These are phyloP conservation scores for Colletotrichum neosansevieriae DNA, from an alignment of 2,329 filamentous ascomycete genomes.

Conservation along the genomic window DNA sequence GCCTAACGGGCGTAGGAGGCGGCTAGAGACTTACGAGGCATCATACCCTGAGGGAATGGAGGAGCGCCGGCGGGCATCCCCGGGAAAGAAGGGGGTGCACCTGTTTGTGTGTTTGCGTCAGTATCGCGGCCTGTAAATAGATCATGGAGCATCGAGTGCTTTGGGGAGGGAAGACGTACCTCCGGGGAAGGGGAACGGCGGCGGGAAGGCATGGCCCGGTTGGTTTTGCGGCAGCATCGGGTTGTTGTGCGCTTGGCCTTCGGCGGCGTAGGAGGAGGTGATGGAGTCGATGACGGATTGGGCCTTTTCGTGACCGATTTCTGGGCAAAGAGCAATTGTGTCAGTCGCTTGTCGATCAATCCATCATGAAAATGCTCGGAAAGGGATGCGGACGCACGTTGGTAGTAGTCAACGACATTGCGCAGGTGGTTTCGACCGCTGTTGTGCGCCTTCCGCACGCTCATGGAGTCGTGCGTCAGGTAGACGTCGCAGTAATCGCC, in stretches of 20 bases:
- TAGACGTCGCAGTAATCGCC: constrained; percentile 99
- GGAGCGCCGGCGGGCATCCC: constrained; percentile 58
- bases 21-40: constrained; percentile 63
- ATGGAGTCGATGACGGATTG: constrained; percentile 99
- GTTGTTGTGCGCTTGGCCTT: constrained; percentile 88
- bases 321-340: constrained; percentile 56
- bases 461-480: constrained; percentile 99
- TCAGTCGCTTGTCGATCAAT: constrained; percentile 23
- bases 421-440: constrained; percentile 94
- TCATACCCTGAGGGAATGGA: constrained; percentile 55
- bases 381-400: constrained; percentile 69
- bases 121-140: background rate
- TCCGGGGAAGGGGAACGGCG: constrained; percentile 74
- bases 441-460: constrained; percentile 98
- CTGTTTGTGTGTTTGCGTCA: constrained; percentile 47
- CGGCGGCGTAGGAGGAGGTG: constrained; percentile 93
- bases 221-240: constrained; percentile 83
- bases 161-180: constrained; percentile 47
- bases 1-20: too few species aligned
- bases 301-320: constrained; percentile 98
- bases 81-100: constrained; percentile 70
- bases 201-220: constrained; percentile 64
- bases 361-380: background rate
- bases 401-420: constrained; percentile 98
- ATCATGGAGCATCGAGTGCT: background rate